Evolutionary conservation across 1,139 yeast species (phyloP).

Genomic region (Magnusiomyces clavatus): DNA sequence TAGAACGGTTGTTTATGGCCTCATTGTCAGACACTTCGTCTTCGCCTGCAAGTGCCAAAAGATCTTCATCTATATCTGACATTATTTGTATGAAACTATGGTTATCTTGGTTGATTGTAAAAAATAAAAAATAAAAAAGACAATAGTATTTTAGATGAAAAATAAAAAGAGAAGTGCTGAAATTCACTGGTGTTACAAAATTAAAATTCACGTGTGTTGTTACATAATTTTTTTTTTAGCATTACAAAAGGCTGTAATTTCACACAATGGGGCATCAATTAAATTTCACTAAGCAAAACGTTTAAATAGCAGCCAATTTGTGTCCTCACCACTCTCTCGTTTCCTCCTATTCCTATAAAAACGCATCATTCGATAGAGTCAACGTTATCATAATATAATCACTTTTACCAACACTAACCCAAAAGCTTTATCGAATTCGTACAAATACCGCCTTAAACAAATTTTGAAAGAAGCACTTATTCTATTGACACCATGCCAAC

Average conservation of each 20-base stretch:
- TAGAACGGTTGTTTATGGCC: slow-evolving; percentile 2
- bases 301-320: neutral
- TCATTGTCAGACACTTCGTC: slow-evolving; percentile 19
- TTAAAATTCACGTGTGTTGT: too few relatives aligned
- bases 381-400: too few relatives aligned
- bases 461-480: slow-evolving; percentile 2
- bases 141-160: neutral
- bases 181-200: too few relatives aligned
- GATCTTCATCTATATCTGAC: slow-evolving; percentile 51
- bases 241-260: too few relatives aligned
- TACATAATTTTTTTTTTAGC: too few relatives aligned
- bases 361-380: neutral
- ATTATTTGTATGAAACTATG: slow-evolving; percentile 13
- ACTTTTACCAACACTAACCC: too few relatives aligned
- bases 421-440: too few relatives aligned
- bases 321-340: neutral
- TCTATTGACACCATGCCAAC: neutral
- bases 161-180: neutral
- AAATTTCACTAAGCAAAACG: neutral
- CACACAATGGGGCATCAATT: too few relatives aligned
- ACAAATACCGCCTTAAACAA: neutral
- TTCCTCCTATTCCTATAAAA: neutral
- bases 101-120: neutral
- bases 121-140: neutral
- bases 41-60: slow-evolving; percentile 78